phyloP scores from a whole-genome alignment of 805 yeast species.

The Millerozyma miso region DNA sequence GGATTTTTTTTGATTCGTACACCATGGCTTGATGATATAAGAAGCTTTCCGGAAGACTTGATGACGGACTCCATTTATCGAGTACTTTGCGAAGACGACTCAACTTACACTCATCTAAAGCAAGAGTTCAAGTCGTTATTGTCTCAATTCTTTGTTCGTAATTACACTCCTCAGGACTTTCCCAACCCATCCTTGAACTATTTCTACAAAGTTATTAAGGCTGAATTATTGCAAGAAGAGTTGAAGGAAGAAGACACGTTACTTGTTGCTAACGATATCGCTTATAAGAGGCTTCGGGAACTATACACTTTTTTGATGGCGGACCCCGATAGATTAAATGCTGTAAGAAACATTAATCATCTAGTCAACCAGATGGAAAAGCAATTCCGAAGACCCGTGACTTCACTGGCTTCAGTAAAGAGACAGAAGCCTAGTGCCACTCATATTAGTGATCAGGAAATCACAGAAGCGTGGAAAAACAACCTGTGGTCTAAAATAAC shows the following conservation, averaged over 20 bases:
- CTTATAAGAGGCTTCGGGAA: slow-evolving; percentile 13
- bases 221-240: slow-evolving; percentile 53
- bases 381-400: not conserved
- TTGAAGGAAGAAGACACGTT: slow-evolving; percentile 10
- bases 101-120: slow-evolving; percentile 12
- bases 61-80: not conserved
- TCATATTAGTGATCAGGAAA: slow-evolving; percentile 27
- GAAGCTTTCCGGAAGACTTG: slow-evolving; percentile 51
- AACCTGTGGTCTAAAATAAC: slow-evolving; percentile 31
- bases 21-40: slow-evolving; percentile 74
- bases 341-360: slow-evolving; percentile 9
- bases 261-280: slow-evolving; percentile 18
- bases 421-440: slow-evolving; percentile 1
- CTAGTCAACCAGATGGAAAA: slow-evolving; percentile 5
- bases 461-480: slow-evolving; percentile 40
- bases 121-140: slow-evolving; percentile 12
- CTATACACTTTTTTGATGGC: not conserved
- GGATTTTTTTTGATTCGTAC: slow-evolving; percentile 68
- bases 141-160: slow-evolving; percentile 38
- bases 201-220: slow-evolving; percentile 61
- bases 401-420: not conserved
- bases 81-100: not conserved
- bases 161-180: slow-evolving; percentile 54
- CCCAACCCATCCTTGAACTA: slow-evolving; percentile 66
- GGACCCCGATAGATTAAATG: slow-evolving; percentile 5